Conservation (phyloP, 495 filamentous ascomycete genomes). For the Aspergillus haitiensis region DNA sequence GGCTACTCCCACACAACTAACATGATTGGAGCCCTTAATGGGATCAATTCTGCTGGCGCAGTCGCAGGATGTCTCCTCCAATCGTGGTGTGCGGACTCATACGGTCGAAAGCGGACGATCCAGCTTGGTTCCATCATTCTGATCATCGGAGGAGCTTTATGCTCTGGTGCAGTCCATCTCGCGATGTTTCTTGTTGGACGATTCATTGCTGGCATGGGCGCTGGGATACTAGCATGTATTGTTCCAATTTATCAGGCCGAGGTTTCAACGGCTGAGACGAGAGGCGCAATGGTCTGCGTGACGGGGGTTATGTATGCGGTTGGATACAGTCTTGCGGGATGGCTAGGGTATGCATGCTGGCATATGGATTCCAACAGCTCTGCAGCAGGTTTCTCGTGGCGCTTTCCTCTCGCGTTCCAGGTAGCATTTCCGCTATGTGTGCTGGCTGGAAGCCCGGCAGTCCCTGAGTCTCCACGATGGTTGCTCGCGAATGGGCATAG, state of each 20-base stretch:
- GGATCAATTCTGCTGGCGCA: constrained; percentile 38
- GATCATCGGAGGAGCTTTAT: constrained; percentile 30
- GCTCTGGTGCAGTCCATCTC: constrained; percentile 37
- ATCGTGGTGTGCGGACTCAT: neutral
- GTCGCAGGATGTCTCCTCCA: neutral
- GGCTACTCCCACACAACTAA: constrained; percentile 42
- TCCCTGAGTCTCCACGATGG: constrained; percentile 41
- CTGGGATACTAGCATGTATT: constrained; percentile 34
- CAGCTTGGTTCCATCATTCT: constrained; percentile 21
- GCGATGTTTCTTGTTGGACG: constrained; percentile 44
- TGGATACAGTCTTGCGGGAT: constrained; percentile 34
- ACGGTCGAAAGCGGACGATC: constrained; percentile 1
- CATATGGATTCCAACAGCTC: neutral
- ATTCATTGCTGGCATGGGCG: constrained; percentile 38
- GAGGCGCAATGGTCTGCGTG: constrained; percentile 34
- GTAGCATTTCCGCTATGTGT: constrained; percentile 31
- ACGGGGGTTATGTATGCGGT: constrained; percentile 27
- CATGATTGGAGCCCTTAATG: constrained; percentile 44
- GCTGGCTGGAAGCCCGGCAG: constrained; percentile 24
- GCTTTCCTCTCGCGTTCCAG: constrained; percentile 40
- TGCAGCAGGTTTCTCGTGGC: constrained; percentile 29
- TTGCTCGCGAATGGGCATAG: constrained; percentile 30
- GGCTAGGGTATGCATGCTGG: constrained; percentile 36
- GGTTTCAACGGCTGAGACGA: constrained; percentile 37
- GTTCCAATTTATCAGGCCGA: constrained; percentile 45